Conservation (phyloP, 345 rosid genomes). For the Euphorbia lathyris region DNA sequence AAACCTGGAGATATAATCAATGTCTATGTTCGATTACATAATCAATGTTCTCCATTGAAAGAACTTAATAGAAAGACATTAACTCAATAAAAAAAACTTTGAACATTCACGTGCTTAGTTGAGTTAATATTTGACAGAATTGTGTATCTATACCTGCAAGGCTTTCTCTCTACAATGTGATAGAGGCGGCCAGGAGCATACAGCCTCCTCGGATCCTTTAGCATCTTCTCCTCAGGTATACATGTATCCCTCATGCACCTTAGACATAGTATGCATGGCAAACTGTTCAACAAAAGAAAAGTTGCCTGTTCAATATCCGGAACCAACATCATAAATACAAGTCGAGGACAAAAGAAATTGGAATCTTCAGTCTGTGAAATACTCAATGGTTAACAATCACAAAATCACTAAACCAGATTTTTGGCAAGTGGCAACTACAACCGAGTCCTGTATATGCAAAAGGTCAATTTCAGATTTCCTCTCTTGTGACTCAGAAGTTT, state of each 20-base stretch:
- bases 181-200: slow-evolving; percentile 98
- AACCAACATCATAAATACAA: not conserved
- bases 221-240: slow-evolving; percentile 76
- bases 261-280: slow-evolving; percentile 84
- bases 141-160: slow-evolving; percentile 53
- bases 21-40: not conserved
- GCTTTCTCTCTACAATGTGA: slow-evolving; percentile 92
- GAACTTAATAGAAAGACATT: not conserved
- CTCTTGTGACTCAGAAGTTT: too few species aligned
- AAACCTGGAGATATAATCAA: not conserved
- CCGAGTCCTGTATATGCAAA: not conserved
- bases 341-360: not conserved
- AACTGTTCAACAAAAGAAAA: slow-evolving; percentile 42
- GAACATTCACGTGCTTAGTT: not conserved
- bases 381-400: not conserved
- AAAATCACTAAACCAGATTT: not conserved
- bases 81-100: not conserved
- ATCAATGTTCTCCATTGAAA: not conserved
- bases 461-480: not conserved
- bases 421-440: not conserved
- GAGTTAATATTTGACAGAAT: not conserved
- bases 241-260: slow-evolving; percentile 95
- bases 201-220: slow-evolving; percentile 91
- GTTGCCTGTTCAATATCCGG: slow-evolving; percentile 9
- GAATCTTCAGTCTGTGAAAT: not conserved